phyloP scores from a whole-genome alignment of 2,329 filamentous ascomycete species.

The Ceratocystis harringtonii region DNA sequence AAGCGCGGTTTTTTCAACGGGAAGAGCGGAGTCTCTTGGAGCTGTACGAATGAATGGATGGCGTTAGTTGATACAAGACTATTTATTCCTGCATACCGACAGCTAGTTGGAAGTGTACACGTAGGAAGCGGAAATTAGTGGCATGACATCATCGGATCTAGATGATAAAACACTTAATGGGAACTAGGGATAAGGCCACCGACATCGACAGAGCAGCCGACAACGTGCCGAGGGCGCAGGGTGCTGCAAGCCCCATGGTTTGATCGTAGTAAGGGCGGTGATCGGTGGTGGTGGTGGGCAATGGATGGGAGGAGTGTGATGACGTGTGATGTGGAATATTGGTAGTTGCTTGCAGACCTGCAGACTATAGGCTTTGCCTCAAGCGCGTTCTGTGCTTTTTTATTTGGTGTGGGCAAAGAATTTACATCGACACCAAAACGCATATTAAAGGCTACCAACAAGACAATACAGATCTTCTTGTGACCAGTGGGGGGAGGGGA shows the following conservation, averaged over 20 bases:
- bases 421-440: not conserved
- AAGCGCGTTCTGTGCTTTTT: too few relatives aligned
- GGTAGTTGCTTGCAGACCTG: too few relatives aligned
- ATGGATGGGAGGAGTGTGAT: not conserved
- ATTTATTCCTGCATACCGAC: too few relatives aligned
- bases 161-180: not conserved
- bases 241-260: not conserved
- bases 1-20: not conserved
- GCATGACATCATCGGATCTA: conserved; percentile 6
- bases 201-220: not conserved
- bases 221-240: not conserved
- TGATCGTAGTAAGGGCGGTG: not conserved
- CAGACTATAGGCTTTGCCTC: too few relatives aligned
- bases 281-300: not conserved
- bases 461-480: too few relatives aligned
- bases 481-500: too few relatives aligned
- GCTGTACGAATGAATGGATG: not conserved
- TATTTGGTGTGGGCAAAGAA: too few relatives aligned
- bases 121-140: not conserved
- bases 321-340: too few relatives aligned
- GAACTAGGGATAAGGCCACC: conserved; percentile 1
- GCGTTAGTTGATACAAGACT: not conserved
- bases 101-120: not conserved
- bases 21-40: not conserved
- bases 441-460: too few relatives aligned